Percentiles rank a stretch among this genome's conserved stretches.
Evolutionary conservation across 164 flowering plant species (phyloP).

Genomic region (Paratinospora sagittata): DNA sequence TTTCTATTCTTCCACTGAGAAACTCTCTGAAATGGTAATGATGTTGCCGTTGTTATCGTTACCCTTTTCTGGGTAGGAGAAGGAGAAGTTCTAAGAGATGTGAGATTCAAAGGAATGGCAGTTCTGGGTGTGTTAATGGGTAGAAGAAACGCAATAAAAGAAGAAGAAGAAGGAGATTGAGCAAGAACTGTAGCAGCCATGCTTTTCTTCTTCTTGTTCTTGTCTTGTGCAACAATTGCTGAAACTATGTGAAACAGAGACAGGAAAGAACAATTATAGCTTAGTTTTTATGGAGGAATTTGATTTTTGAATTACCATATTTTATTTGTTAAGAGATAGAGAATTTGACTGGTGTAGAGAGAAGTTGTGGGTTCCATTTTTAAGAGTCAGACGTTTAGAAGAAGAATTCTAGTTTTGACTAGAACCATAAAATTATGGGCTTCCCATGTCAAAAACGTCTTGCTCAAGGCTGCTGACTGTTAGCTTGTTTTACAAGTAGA

Average conservation of each 20-base stretch:
- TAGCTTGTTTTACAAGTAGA: too few relatives aligned
- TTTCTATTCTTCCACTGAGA: constrained; percentile 14
- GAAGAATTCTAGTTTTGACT: neutral
- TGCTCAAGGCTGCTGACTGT: too few relatives aligned
- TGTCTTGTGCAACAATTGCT: too few relatives aligned
- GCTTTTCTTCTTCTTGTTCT: neutral
- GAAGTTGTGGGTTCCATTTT: neutral
- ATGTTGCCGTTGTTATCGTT: too few relatives aligned
- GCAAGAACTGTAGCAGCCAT: constrained; percentile 23
- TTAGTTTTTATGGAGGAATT: too few relatives aligned
- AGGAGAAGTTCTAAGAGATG: constrained; percentile 10
- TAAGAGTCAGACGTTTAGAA: neutral
- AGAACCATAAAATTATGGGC: too few relatives aligned
- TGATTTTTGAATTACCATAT: too few relatives aligned
- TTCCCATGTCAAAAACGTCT: too few relatives aligned
- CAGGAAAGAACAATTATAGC: too few relatives aligned
- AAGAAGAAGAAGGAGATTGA: constrained; percentile 8
- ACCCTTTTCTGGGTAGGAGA: too few relatives aligned
- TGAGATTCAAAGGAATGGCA: neutral
- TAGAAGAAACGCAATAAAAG: neutral
- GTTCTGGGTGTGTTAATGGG: neutral
- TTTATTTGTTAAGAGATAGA: neutral
- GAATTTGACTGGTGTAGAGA: neutral
- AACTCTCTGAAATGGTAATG: constrained; percentile 2
- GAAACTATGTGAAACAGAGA: too few relatives aligned